Percentiles rank a stretch among this genome's conserved stretches.
phyloP scores from a whole-genome alignment of 306 rosid genomes.

The Macrotyloma uniflorum region DNA sequence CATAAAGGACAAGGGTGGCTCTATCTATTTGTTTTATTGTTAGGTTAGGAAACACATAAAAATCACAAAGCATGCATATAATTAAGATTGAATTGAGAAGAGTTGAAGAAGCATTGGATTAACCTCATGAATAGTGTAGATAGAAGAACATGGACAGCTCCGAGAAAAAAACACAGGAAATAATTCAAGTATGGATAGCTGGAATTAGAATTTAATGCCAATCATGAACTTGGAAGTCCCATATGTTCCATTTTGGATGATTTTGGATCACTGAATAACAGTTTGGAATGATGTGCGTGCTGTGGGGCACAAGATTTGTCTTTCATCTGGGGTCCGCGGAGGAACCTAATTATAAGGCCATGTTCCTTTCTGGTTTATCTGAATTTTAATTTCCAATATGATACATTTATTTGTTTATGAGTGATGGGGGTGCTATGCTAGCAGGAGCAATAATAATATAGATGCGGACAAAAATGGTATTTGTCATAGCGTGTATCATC shows the following conservation, averaged over 20 bases:
- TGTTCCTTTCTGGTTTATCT: conserved; percentile 25
- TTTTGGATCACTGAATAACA: conserved; percentile 49
- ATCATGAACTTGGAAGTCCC: conserved; percentile 51
- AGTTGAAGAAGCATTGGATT: conserved; percentile 49
- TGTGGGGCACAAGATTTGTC: conserved; percentile 51
- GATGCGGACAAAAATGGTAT: conserved; percentile 58
- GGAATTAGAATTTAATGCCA: conserved; percentile 45
- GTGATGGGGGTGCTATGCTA: conserved; percentile 32
- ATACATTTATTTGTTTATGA: conserved; percentile 32
- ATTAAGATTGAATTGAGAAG: too few relatives aligned
- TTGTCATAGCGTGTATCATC: conserved; percentile 55
- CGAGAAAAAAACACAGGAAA: conserved; percentile 21
- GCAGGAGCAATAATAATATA: conserved; percentile 49
- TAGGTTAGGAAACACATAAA: conserved; percentile 15
- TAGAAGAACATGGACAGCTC: conserved; percentile 44
- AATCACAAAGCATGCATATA: neutral
- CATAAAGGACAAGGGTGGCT: conserved; percentile 34
- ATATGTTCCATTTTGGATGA: conserved; percentile 54
- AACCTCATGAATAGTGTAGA: conserved; percentile 26
- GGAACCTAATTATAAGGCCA: conserved; percentile 31
- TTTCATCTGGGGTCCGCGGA: conserved; percentile 40
- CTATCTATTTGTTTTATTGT: conserved; percentile 33
- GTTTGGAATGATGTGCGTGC: conserved; percentile 51
- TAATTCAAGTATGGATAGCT: conserved; percentile 35
- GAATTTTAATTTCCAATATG: neutral